phyloP scores from a whole-genome alignment of 805 yeast genomes.

The Wickerhamiella qilinensis region DNA sequence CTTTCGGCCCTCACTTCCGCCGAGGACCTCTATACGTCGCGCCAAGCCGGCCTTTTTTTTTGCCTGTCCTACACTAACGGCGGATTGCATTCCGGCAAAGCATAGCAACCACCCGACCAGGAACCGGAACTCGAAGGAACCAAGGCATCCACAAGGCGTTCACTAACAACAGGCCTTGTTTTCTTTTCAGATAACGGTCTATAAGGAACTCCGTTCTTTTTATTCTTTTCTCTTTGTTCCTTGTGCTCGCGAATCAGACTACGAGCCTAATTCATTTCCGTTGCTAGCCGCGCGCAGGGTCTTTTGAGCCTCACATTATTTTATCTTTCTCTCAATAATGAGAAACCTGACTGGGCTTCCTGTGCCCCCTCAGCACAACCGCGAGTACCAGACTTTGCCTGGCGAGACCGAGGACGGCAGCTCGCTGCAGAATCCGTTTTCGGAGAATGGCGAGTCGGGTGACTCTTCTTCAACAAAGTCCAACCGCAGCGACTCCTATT shows the following conservation, averaged over 20 bases:
- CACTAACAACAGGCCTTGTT: background rate
- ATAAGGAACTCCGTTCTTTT: background rate
- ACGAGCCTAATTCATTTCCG: background rate
- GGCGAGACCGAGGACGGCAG: slow-evolving; percentile 7
- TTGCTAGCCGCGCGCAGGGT: background rate
- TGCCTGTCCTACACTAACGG: too few relatives aligned
- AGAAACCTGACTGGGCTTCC: slow-evolving; percentile 7
- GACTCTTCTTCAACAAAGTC: slow-evolving; percentile 4
- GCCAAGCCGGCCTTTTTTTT: background rate
- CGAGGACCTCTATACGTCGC: background rate
- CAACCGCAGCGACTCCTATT: slow-evolving; percentile 3
- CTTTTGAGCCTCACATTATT: background rate
- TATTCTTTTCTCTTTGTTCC: background rate
- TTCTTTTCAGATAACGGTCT: background rate
- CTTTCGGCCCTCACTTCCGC: background rate
- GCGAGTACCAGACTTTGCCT: slow-evolving; percentile 12
- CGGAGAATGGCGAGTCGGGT: slow-evolving; percentile 4
- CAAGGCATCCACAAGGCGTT: too few relatives aligned
- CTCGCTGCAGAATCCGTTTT: slow-evolving; percentile 6
- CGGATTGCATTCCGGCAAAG: too few relatives aligned
- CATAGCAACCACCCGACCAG: too few relatives aligned
- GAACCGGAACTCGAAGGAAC: too few relatives aligned
- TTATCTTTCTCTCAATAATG: background rate
- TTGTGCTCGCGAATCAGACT: background rate
- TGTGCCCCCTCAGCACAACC: slow-evolving; percentile 6